phyloP scores from a whole-genome alignment of 371 early-diverging fungal genomes.

The Phascolomyces articulosus region DNA sequence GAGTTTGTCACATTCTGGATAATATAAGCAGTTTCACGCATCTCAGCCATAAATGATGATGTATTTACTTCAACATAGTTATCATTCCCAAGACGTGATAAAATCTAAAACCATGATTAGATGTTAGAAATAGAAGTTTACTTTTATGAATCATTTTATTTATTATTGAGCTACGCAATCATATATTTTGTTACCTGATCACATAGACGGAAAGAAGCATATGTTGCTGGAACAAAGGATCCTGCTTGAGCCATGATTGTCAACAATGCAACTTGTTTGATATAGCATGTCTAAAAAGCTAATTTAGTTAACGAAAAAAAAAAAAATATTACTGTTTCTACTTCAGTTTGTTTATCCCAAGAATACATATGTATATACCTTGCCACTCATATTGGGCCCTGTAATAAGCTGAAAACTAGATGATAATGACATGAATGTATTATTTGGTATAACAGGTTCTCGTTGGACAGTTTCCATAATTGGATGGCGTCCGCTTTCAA shows the following conservation, averaged over 20 bases:
- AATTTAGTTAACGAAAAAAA: no score
- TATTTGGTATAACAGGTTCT: conserved; percentile 75
- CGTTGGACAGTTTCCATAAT: conserved; percentile 64
- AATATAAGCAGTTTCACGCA: conserved; percentile 89
- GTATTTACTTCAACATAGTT: conserved; percentile 67
- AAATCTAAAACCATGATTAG: conserved; percentile 47
- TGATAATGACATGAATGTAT: conserved; percentile 67
- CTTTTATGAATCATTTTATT: no score
- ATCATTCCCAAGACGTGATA: conserved; percentile 77
- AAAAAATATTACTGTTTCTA: no score
- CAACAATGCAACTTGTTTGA: conserved; percentile 88
- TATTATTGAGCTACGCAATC: no score
- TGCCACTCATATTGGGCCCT: conserved; percentile 99
- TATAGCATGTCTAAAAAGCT: no score
- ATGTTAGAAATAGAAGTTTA: no score
- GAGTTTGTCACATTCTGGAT: conserved; percentile 69
- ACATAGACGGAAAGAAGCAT: conserved; percentile 79
- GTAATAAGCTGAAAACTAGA: conserved; percentile 88
- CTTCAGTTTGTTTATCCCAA: no score
- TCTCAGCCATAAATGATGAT: conserved; percentile 92
- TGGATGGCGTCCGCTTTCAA: conserved; percentile 85
- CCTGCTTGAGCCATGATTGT: conserved; percentile 97
- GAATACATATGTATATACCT: no score
- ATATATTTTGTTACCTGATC: conserved; percentile 52
- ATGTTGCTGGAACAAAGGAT: conserved; percentile 91